These are phyloP conservation scores for Helianthus annuus DNA, from an alignment of 129 eudicot genomes.

Conservation along the genomic window DNA sequence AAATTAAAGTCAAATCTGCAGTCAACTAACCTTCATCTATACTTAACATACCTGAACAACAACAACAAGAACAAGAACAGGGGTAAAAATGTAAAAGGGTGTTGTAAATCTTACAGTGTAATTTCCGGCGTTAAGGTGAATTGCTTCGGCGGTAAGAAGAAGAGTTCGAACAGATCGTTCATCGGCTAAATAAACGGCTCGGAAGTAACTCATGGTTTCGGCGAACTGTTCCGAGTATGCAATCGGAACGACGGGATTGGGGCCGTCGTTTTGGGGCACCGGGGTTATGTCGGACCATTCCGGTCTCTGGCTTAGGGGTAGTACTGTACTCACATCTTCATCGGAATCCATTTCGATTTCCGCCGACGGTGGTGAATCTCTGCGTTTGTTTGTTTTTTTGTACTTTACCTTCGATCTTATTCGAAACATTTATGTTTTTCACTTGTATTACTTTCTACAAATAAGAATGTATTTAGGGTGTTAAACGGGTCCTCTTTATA, in stretches of 20 bases:
- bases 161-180: slow-evolving; percentile 82
- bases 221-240: slow-evolving; percentile 63
- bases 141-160: slow-evolving; percentile 64
- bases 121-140: slow-evolving; percentile 73
- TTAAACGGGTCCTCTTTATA: too few species aligned
- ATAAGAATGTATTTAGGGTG: too few species aligned
- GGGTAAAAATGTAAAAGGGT: slow-evolving; percentile 15
- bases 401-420: too few species aligned
- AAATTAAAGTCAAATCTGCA: not conserved
- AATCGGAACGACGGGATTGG: slow-evolving; percentile 89
- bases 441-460: too few species aligned
- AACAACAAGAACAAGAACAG: not conserved
- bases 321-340: slow-evolving; percentile 25
- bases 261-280: slow-evolving; percentile 87
- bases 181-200: slow-evolving; percentile 82
- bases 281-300: slow-evolving; percentile 93
- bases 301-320: slow-evolving; percentile 55
- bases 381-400: not conserved
- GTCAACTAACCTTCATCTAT: not conserved
- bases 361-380: not conserved
- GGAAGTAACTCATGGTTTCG: slow-evolving; percentile 84
- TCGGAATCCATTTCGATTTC: slow-evolving; percentile 37
- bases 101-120: slow-evolving; percentile 64
- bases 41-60: slow-evolving; percentile 9
- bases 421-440: too few species aligned